phyloP scores from a whole-genome alignment of 2,329 filamentous ascomycete genomes.

The Ophiostoma quercus region DNA sequence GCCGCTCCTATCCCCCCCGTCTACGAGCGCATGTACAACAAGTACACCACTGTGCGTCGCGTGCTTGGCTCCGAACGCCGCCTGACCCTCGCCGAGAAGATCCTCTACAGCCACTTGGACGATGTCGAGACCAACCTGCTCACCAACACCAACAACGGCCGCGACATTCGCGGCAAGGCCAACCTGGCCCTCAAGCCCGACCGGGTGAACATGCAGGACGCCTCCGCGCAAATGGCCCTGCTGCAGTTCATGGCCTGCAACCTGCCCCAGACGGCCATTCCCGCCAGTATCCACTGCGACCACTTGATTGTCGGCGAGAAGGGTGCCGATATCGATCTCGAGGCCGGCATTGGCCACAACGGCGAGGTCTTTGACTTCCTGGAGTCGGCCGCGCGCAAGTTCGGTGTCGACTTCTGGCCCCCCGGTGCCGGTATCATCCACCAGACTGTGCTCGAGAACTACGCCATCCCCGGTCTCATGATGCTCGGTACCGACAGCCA shows the following conservation, averaged over 20 bases:
- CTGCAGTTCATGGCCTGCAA: slow-evolving; percentile 98
- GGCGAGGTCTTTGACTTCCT: slow-evolving; percentile 97
- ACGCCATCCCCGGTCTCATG: slow-evolving; percentile 93
- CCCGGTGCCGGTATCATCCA: slow-evolving; percentile 94
- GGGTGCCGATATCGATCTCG: slow-evolving; percentile 80
- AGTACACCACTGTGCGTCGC: slow-evolving; percentile 67
- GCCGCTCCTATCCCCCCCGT: slow-evolving; percentile 55
- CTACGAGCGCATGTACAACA: slow-evolving; percentile 74
- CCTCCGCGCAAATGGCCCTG: slow-evolving; percentile 95
- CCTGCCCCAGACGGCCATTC: slow-evolving; percentile 81
- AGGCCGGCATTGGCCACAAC: slow-evolving; percentile 81
- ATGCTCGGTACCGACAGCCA: slow-evolving; percentile 98
- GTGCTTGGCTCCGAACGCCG: slow-evolving; percentile 58
- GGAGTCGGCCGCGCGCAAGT: slow-evolving; percentile 84
- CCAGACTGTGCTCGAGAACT: slow-evolving; percentile 97
- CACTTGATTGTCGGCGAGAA: slow-evolving; percentile 96
- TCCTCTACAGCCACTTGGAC: slow-evolving; percentile 92
- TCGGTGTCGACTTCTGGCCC: slow-evolving; percentile 94
- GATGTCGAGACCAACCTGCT: slow-evolving; percentile 84
- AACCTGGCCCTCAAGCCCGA: slow-evolving; percentile 97
- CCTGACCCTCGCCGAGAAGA: slow-evolving; percentile 94
- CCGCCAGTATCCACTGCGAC: slow-evolving; percentile 97
- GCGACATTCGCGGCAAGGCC: slow-evolving; percentile 75
- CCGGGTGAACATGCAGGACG: slow-evolving; percentile 98
- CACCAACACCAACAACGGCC: slow-evolving; percentile 75